Evolutionary conservation across 1,284 basidiomycete species (phyloP).

Genomic region (Schizophyllum amplum): DNA sequence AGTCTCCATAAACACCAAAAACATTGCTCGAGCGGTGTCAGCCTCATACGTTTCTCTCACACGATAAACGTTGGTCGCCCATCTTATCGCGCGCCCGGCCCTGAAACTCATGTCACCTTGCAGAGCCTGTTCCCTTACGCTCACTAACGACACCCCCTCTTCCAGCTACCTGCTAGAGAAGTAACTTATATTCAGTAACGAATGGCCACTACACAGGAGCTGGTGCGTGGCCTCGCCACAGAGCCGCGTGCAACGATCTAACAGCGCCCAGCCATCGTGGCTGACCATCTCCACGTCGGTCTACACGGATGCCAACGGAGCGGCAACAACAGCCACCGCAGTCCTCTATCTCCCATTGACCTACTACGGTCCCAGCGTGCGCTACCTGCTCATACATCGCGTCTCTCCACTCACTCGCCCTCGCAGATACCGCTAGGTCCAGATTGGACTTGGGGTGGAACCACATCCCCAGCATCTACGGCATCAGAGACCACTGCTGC

Average conservation of each 20-base stretch:
- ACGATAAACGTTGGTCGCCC: neutral
- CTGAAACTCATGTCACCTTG: neutral
- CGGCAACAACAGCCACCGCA: slow-evolving; percentile 9
- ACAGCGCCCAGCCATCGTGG: neutral
- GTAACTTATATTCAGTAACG: neutral
- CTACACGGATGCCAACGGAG: neutral
- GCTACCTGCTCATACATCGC: neutral
- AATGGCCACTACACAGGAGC: neutral
- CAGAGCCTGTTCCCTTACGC: neutral
- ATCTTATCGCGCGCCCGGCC: neutral
- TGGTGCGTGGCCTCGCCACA: neutral
- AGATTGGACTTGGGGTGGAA: slow-evolving; percentile 61
- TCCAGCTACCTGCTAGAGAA: neutral
- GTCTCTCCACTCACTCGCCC: neutral
- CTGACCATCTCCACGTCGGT: neutral
- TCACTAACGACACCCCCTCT: neutral
- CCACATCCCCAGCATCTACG: slow-evolving; percentile 37
- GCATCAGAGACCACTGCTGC: slow-evolving; percentile 14
- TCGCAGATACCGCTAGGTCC: slow-evolving; percentile 58
- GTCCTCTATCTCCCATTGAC: slow-evolving; percentile 12
- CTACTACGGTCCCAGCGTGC: slow-evolving; percentile 12
- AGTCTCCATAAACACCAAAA: neutral
- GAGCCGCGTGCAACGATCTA: neutral
- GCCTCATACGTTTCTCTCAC: neutral
- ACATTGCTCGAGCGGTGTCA: neutral